Percentiles rank a stretch among this genome's conserved stretches.
phyloP scores from a whole-genome alignment of 352 stramenopile species.

The Globisporangium uncinulatum region DNA sequence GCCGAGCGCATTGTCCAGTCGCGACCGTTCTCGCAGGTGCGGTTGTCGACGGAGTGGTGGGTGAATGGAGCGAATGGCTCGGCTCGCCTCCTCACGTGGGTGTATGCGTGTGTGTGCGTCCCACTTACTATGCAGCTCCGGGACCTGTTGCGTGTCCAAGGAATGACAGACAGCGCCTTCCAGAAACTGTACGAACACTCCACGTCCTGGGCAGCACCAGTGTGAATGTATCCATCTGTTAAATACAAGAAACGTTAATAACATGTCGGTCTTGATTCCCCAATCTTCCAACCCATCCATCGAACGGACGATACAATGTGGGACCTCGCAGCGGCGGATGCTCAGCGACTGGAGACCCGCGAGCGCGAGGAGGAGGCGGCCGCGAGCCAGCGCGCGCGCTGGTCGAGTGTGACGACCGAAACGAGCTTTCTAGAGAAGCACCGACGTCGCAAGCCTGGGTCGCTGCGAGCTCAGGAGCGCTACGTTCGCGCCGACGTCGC shows the following conservation, averaged over 20 bases:
- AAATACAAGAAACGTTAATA: not conserved
- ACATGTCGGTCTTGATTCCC: no score
- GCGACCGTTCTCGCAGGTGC: conserved; percentile 38
- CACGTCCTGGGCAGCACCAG: conserved; percentile 14
- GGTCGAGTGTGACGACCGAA: conserved; percentile 53
- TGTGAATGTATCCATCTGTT: not conserved
- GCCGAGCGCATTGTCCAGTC: conserved; percentile 33
- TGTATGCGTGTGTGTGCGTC: not conserved
- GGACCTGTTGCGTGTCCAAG: conserved; percentile 33
- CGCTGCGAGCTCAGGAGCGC: conserved; percentile 55
- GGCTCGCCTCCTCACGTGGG: not conserved
- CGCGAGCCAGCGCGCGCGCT: conserved; percentile 19
- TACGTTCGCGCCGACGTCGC: conserved; percentile 72
- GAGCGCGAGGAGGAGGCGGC: conserved; percentile 10
- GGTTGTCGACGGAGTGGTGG: not conserved
- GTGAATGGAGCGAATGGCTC: not conserved
- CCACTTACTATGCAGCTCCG: conserved; percentile 17
- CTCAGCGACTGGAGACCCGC: conserved; percentile 17
- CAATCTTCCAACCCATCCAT: no score
- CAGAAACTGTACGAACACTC: conserved; percentile 37
- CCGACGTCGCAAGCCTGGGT: conserved; percentile 65
- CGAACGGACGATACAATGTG: conserved; percentile 10
- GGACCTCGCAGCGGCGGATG: conserved; percentile 24
- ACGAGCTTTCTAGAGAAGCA: conserved; percentile 69
- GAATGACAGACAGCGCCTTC: conserved; percentile 41